Evolutionary conservation across 2,329 filamentous ascomycete genomes (phyloP).

Genomic region (Aspergillus candidus): DNA sequence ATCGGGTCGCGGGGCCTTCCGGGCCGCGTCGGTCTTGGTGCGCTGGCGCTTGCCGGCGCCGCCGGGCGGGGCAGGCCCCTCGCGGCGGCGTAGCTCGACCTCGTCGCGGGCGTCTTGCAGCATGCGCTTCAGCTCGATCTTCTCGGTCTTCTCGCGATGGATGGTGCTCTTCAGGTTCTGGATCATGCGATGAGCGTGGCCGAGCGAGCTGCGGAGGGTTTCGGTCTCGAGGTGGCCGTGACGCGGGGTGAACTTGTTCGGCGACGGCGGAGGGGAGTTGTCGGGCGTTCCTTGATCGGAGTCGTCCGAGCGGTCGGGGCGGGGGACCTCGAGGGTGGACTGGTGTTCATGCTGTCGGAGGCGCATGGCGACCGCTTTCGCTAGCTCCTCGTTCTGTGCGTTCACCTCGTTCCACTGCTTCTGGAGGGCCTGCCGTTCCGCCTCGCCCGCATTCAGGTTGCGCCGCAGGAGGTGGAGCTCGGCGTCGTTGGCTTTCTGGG

Average conservation of each 20-base stretch:
- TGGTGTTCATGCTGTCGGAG: conserved; percentile 62
- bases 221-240: conserved; percentile 92
- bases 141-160: conserved; percentile 97
- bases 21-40: conserved; percentile 61
- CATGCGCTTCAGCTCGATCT: conserved; percentile 90
- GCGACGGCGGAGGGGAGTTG: conserved; percentile 83
- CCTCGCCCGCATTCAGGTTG: conserved; percentile 69
- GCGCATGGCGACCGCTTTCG: conserved; percentile 71
- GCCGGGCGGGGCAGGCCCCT: conserved; percentile 40
- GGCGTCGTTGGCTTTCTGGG: conserved; percentile 78
- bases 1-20: conserved; percentile 68
- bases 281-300: conserved; percentile 72
- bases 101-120: conserved; percentile 93
- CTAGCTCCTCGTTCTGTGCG: conserved; percentile 84
- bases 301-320: conserved; percentile 59
- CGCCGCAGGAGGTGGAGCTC: conserved; percentile 80
- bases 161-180: conserved; percentile 92
- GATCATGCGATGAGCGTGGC: conserved; percentile 93
- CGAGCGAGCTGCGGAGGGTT: conserved; percentile 86
- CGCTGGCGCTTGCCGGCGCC: conserved; percentile 50
- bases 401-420: conserved; percentile 83
- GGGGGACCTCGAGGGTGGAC: conserved; percentile 51
- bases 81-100: conserved; percentile 61
- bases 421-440: conserved; percentile 70
- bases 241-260: conserved; percentile 82